Conservation (phyloP, 2,329 filamentous ascomycete genomes). For the Fusarium coicis region DNA sequence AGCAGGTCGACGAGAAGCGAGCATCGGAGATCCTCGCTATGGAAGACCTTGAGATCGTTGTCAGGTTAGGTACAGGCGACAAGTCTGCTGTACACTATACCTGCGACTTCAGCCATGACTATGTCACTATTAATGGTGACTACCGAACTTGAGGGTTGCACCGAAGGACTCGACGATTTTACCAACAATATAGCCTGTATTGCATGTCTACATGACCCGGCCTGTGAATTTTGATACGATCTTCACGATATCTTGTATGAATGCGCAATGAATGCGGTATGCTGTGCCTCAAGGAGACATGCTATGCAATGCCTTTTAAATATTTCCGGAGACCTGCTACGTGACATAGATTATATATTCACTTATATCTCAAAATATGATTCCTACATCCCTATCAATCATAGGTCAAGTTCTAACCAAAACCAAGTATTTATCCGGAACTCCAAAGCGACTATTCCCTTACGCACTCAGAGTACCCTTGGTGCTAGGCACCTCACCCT, state of each 20-base stretch:
- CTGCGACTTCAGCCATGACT: slow-evolving; percentile 89
- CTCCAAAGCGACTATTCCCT: slow-evolving; percentile 28
- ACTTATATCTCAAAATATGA: neutral
- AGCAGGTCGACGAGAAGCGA: slow-evolving; percentile 79
- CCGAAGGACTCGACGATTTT: neutral
- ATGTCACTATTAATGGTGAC: slow-evolving; percentile 75
- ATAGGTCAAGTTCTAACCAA: slow-evolving; percentile 22
- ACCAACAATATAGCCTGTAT: neutral
- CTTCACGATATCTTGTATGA: neutral
- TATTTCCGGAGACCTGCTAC: neutral
- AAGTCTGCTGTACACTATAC: slow-evolving; percentile 83
- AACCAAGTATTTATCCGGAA: slow-evolving; percentile 34
- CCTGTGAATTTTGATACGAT: neutral
- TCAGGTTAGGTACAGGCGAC: slow-evolving; percentile 75
- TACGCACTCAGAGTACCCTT: slow-evolving; percentile 85
- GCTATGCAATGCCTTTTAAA: neutral
- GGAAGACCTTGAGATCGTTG: slow-evolving; percentile 82
- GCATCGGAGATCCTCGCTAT: slow-evolving; percentile 81
- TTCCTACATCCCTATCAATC: neutral
- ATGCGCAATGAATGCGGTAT: neutral
- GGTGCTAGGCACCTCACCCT: slow-evolving; percentile 94
- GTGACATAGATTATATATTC: neutral
- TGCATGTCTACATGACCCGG: neutral
- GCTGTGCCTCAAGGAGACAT: no score
- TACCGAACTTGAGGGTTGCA: slow-evolving; percentile 65